Base-by-base conservation (phyloP, 2,329 filamentous ascomycete genomes). In the Fusarium cyanostomum region DNA sequence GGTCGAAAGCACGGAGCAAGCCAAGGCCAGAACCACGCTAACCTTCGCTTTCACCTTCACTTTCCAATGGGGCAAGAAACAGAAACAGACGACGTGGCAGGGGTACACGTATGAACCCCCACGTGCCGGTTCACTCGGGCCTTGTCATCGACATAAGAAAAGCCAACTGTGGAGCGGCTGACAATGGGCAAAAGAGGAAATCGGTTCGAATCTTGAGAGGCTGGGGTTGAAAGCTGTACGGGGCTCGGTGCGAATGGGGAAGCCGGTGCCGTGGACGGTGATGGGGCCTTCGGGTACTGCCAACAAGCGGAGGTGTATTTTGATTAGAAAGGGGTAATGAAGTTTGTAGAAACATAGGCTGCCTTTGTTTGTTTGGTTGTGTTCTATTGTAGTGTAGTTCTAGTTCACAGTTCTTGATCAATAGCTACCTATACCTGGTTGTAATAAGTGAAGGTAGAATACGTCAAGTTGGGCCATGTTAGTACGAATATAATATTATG, bases 171-270 rank as follows among this genome's bases (percentile, higher is more conserved):
- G 26, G 11, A 55, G 49, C 55, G 42, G 37, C 49, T 60, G 41
- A 54, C 16, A 15, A 59, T 54, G 26, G 27, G 34, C 26, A 33
- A 38, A 18, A 38, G 16, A 33, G 9, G 34, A 56, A 42, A 38
- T 42, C 31, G 24, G 39, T 37, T 50, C 33, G 42, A 44, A 43
- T 26, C 31, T 43, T n/a, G 18, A 38, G 33, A 38, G 41, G 28
- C 18, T 56, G 56, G 43, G 30, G 33, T 42, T 41, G 11, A 18
- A 39, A 21, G 35, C 13, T 12, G 37, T 9, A 43, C 49, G 52
- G 43, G 37, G 42, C 7, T 27, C 26, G 28, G 30, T 58, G 48
- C 62, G 30, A 62, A 65, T 59, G 27, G 28, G 62, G 62, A 66
- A 66, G 35, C 50, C 37, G 48, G 26, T 26, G 53, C 57, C 62